Evolutionary conservation across 2,329 filamentous ascomycete genomes (phyloP).

Genomic region (Botryotinia convoluta): DNA sequence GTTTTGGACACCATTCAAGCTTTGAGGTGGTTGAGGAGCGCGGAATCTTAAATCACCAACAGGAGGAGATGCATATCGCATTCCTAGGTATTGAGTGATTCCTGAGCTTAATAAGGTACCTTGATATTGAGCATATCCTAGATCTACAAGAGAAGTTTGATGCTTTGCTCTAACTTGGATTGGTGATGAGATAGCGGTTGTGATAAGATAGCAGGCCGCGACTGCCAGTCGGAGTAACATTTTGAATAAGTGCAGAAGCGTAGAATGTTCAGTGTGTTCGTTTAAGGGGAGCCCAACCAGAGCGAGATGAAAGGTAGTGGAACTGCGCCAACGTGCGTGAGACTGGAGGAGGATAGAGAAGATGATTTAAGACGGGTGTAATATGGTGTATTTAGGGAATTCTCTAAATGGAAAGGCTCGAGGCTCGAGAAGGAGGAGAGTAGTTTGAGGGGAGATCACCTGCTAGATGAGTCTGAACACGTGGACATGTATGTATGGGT

Average conservation of each 20-base stretch:
- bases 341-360: not conserved
- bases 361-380: not conserved
- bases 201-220: not conserved
- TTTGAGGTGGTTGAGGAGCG: slow-evolving; percentile 30
- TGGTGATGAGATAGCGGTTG: not conserved
- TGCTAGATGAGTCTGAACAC: not conserved
- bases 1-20: not conserved
- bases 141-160: slow-evolving; percentile 43
- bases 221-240: not conserved
- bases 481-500: not conserved
- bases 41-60: slow-evolving; percentile 63
- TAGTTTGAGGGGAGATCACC: not conserved
- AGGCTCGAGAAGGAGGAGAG: not conserved
- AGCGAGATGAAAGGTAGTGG: not conserved
- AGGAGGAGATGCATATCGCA: slow-evolving; percentile 69
- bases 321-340: not conserved
- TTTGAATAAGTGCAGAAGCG: not conserved
- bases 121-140: slow-evolving; percentile 64
- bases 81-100: slow-evolving; percentile 67
- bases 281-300: not conserved
- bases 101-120: slow-evolving; percentile 54
- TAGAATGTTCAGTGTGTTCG: not conserved
- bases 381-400: not conserved
- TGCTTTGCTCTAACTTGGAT: not conserved
- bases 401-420: not conserved